phyloP scores from a whole-genome alignment of 306 rosid species.

The Cyamopsis tetragonoloba region DNA sequence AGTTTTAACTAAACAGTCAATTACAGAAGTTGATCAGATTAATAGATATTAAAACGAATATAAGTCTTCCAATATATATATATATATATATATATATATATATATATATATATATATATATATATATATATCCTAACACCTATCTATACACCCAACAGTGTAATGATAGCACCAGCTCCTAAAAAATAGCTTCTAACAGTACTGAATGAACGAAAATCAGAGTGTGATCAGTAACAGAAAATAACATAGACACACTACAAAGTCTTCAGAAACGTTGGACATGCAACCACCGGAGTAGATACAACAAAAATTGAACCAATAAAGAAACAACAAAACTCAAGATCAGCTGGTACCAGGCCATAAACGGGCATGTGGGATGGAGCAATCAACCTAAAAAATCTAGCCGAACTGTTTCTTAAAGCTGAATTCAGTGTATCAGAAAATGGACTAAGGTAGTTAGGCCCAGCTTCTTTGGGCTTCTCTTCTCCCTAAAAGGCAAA shows the following conservation, averaged over 20 bases:
- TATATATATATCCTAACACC: too few species aligned
- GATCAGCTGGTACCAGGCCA: background rate
- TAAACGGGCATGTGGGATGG: background rate
- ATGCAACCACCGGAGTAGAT: background rate
- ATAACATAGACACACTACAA: background rate
- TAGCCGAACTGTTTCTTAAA: background rate
- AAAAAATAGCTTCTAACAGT: background rate
- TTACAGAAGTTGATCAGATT: constrained; percentile 1
- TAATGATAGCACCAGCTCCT: constrained; percentile 8
- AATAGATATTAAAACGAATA: background rate
- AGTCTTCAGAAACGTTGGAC: background rate
- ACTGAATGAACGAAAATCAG: background rate
- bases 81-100: too few species aligned
- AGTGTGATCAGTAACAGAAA: constrained; percentile 11
- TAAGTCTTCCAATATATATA: background rate
- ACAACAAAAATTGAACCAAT: background rate
- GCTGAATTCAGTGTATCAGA: background rate
- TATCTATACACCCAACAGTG: background rate
- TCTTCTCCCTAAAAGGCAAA: too few species aligned
- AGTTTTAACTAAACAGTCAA: constrained; percentile 19
- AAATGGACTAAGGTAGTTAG: too few species aligned
- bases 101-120: too few species aligned
- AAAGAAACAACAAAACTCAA: background rate
- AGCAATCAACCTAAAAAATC: background rate
- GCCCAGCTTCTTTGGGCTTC: too few species aligned